Base-by-base conservation (phyloP, 257 asterid species). In the Nicotiana tabacum region DNA sequence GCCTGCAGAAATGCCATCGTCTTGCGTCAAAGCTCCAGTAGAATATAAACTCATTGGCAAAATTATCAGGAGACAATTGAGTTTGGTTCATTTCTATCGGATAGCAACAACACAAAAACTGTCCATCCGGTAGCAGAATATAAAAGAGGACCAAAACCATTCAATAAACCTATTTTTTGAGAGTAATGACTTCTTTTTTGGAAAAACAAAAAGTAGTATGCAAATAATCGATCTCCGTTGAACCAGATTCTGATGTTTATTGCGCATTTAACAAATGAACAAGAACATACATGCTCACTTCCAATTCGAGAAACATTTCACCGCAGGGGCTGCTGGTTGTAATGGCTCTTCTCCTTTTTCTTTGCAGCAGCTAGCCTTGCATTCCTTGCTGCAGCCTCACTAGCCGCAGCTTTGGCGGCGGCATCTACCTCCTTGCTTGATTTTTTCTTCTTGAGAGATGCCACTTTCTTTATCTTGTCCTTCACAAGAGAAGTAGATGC, bases 341-440 rank as follows among this genome's bases (percentile, higher is more conserved):
- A 94, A 83, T 96, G 98, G 83, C 86, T 96, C 92, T 91, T 96
- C 93, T 96, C 99, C 86, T 96, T 94, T 90, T 96, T 96, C 89
- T 93, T 96, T 53, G 98, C 97, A 37, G 98, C 98, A 65, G 97
- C 97, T 62, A 94, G 88, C 85, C 82, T 94, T 37, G 98, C 98
- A 78, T 81, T 94, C 88, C 99, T 92, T 32, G 99, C 98, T 12
- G 99, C 98, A 82, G 97, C 98, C 89, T 96, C 99, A 86, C 81
- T 80, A 29, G 98, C 97, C 17, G 91, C 99, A 81, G 95, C 97
- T 89, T 89, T 93, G 16, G 98, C 97, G 9, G 98, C 97, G 21
- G 88, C 88, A 77, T 94, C 99, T 85, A 94, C 88, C 82, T 96
- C 99, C 88, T 94, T 96, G 86, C 82, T 87, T 5, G 98, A 92